phyloP scores from a whole-genome alignment of 129 eudicot species.

The Helianthus tuberosus region DNA sequence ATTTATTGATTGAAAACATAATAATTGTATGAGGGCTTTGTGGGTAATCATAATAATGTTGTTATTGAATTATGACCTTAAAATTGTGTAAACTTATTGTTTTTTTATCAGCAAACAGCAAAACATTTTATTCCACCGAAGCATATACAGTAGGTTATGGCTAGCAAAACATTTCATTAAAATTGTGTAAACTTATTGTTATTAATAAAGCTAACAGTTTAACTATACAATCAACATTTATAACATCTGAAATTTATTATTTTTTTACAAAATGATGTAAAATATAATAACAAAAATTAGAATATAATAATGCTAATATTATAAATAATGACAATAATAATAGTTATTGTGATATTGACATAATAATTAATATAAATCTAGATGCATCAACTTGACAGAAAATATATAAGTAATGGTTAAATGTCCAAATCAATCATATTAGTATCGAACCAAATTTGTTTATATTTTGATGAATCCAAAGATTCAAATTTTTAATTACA shows the following conservation, averaged over 20 bases:
- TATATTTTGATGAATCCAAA: constrained; percentile 34
- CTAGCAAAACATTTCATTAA: too few relatives aligned
- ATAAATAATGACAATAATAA: not conserved
- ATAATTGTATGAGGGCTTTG: not conserved
- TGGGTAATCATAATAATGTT: not conserved
- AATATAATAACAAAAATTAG: not conserved
- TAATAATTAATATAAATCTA: constrained; percentile 5
- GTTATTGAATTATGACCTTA: not conserved
- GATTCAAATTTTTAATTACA: not conserved
- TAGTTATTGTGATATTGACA: constrained; percentile 1
- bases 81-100: not conserved
- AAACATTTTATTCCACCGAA: too few relatives aligned
- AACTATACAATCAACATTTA: not conserved
- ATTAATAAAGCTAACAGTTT: not conserved
- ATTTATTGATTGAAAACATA: too few relatives aligned
- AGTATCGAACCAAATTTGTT: not conserved
- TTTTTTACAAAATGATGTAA: not conserved
- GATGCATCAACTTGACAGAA: constrained; percentile 19
- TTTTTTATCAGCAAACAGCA: not conserved
- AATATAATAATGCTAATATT: not conserved
- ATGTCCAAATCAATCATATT: constrained; percentile 32
- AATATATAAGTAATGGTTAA: constrained; percentile 21
- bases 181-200: not conserved
- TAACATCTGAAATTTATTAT: not conserved
- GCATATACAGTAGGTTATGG: too few relatives aligned